Evolutionary conservation across 768 basidiomycete genomes (phyloP).

Genomic region (Amyloporia xantha): DNA sequence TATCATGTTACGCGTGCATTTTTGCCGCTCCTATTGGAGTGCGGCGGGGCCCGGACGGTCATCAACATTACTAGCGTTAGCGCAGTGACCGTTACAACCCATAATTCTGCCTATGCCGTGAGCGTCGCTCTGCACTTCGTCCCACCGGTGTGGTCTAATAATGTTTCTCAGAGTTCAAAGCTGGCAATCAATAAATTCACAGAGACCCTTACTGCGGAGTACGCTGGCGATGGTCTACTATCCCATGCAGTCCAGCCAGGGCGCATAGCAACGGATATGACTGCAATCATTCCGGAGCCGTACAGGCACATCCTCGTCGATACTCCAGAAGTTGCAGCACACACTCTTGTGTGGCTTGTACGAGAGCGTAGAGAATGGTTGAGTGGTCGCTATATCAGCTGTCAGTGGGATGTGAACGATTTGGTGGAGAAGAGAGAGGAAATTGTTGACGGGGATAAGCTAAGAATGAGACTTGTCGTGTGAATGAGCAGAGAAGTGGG

Average conservation of each 20-base stretch:
- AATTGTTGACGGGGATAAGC: background rate
- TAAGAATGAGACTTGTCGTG: background rate
- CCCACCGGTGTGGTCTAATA: too few relatives aligned
- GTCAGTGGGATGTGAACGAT: background rate
- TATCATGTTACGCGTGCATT: conserved; percentile 9
- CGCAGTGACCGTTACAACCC: background rate
- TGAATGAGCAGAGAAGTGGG: background rate
- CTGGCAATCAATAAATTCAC: background rate
- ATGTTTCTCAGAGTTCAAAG: background rate
- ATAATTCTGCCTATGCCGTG: background rate
- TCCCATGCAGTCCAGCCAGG: background rate
- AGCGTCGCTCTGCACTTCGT: too few relatives aligned
- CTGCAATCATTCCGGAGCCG: background rate
- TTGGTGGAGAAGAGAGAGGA: background rate
- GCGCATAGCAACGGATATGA: conserved; percentile 10
- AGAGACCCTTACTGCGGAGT: background rate
- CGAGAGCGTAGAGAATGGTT: conserved; percentile 8
- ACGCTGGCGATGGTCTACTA: background rate
- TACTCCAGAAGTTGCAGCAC: conserved; percentile 1
- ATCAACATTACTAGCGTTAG: conserved; percentile 2
- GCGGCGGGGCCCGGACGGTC: conserved; percentile 8
- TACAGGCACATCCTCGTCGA: conserved; percentile 4
- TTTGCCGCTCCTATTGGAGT: conserved; percentile 5
- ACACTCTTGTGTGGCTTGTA: conserved; percentile 5
- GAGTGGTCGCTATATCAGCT: background rate